Evolutionary conservation across 1,284 basidiomycete species (phyloP), one percentile per base, ranked within the genome.

Genomic region (Dichomitus squalens): DNA sequence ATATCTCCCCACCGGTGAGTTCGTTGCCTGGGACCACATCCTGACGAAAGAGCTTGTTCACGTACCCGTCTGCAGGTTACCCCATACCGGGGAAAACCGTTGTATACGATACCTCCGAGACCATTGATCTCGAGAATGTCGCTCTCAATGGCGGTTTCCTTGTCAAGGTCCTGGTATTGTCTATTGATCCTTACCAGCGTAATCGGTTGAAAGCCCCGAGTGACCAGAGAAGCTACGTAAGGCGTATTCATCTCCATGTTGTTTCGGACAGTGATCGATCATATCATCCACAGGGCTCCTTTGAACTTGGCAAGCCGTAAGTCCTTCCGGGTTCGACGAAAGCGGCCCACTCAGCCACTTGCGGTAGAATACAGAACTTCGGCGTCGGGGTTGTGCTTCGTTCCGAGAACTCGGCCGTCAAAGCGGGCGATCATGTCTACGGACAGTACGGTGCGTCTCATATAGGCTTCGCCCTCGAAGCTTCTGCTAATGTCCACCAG

Each of bases 121-220:
- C 70, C 0, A 82, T 87, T 60, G 83, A 86, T 61, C 63, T 80
- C 34, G 79, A 83, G 2, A 77, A 62, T 20, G 76, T 76, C 1
- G 65, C 76, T 3, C 70, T 84, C 18, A 68, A 82, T 52, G 84
- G 83, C n/a, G 82, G 82, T 1, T 68, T 83, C 59, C 70, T 86
- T 18, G 58, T 81, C 52, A 83, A 84, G 70, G 74, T 75, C 4
- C 69, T 83, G 20, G 73, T 75, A 0, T 63, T 82, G 4, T 78
- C 74, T 14, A 70, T 83, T 27, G 82, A 84, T 61, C 82, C 82
- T 0, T 83, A 82, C 66, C 63, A 82, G 69, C 67, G 72, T 27
- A 68, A 66, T 12, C 54, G 65, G 47, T 75, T 82, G 81, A 65
- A 71, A 7, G 61, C 55, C 6, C 58, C 68, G 7, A 27, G 18